Conservation (phyloP, 441 rosid genomes). For the Isatis lusitanica region DNA sequence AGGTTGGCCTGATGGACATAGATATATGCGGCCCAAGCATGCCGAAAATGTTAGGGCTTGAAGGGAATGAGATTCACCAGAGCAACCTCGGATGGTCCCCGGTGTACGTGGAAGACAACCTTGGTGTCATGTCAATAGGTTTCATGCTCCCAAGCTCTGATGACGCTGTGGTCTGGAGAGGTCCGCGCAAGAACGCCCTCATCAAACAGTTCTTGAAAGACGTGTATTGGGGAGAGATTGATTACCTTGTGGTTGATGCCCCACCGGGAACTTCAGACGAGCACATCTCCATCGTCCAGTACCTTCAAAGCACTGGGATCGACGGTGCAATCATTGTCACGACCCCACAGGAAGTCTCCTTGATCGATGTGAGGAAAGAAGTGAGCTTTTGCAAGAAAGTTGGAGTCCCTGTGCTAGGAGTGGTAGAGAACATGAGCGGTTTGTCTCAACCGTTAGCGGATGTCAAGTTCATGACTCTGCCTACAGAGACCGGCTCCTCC, state of each 20-base stretch:
- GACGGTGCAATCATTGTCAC: slow-evolving; percentile 94
- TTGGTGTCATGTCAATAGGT: slow-evolving; percentile 96
- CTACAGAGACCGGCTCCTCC: slow-evolving; percentile 52
- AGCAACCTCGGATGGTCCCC: slow-evolving; percentile 99
- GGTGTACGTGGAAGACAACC: slow-evolving; percentile 88
- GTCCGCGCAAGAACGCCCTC: slow-evolving; percentile 90
- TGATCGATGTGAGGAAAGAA: slow-evolving; percentile 90
- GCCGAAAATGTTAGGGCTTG: slow-evolving; percentile 94
- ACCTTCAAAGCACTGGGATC: slow-evolving; percentile 77
- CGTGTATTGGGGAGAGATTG: slow-evolving; percentile 91
- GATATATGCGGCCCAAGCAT: slow-evolving; percentile 97
- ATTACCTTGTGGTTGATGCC: slow-evolving; percentile 87
- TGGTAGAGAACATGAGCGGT: slow-evolving; percentile 97
- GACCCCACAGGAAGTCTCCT: slow-evolving; percentile 88
- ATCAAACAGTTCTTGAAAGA: slow-evolving; percentile 94
- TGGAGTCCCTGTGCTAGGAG: slow-evolving; percentile 85
- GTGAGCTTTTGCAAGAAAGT: slow-evolving; percentile 95
- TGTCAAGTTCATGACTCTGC: slow-evolving; percentile 54
- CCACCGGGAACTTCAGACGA: slow-evolving; percentile 97
- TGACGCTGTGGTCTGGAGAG: slow-evolving; percentile 98
- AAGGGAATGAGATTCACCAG: slow-evolving; percentile 93
- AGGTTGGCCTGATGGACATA: slow-evolving; percentile 86
- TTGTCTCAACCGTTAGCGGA: slow-evolving; percentile 69
- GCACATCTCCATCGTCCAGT: slow-evolving; percentile 89
- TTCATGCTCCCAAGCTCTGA: slow-evolving; percentile 94